Conservation (phyloP, 352 stramenopile species). For the Pythium biforme region DNA sequence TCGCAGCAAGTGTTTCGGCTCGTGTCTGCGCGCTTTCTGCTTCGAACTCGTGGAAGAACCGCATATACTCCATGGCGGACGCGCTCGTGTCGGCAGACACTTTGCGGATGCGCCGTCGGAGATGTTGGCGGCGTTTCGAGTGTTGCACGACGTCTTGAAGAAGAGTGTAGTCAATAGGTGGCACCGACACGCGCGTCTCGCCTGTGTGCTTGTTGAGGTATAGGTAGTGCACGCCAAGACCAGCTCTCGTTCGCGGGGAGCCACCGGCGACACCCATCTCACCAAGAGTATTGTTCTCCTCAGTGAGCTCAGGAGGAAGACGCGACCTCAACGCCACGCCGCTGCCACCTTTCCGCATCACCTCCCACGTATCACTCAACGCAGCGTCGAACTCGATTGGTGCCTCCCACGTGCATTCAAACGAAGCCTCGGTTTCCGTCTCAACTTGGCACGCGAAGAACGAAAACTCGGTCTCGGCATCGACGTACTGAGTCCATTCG, state of each 20-base stretch:
- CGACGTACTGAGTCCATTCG: constrained; percentile 79
- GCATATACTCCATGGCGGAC: constrained; percentile 71
- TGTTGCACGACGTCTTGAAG: constrained; percentile 76
- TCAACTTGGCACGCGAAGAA: constrained; percentile 40
- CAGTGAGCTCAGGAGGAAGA: constrained; percentile 4
- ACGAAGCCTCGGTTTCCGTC: neutral
- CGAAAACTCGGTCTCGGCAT: constrained; percentile 43
- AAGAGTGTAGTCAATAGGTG: constrained; percentile 52
- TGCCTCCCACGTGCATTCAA: constrained; percentile 51
- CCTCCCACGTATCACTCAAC: constrained; percentile 55
- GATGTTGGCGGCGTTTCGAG: constrained; percentile 57
- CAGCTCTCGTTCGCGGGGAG: constrained; percentile 4
- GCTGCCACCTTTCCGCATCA: constrained; percentile 38
- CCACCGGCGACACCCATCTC: constrained; percentile 3
- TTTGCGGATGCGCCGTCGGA: constrained; percentile 56
- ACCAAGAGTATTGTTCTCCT: neutral
- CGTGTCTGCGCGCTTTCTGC: constrained; percentile 52
- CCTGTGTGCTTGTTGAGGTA: constrained; percentile 64
- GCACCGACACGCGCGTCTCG: constrained; percentile 43
- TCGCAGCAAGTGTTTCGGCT: constrained; percentile 43
- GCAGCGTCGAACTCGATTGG: constrained; percentile 72
- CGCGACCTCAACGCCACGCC: constrained; percentile 18
- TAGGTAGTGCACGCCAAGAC: constrained; percentile 41
- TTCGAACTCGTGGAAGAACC: constrained; percentile 67
- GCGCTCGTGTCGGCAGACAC: constrained; percentile 41